Base-by-base conservation (phyloP, 2,329 filamentous ascomycete genomes). In the Aspergillus eucalypticola region DNA sequence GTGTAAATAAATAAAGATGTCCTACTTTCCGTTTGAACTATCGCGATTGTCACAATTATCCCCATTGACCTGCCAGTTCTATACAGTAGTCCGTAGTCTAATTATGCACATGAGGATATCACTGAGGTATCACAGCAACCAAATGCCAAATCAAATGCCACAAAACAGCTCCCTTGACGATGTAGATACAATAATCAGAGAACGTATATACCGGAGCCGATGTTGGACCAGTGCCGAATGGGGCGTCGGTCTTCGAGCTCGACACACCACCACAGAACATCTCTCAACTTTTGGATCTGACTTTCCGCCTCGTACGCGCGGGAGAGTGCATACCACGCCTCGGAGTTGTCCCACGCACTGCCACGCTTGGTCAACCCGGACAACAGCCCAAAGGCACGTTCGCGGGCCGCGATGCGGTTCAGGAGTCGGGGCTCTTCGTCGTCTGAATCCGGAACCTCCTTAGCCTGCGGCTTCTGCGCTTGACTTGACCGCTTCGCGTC, bases 181-280 rank as follows among this genome's bases (percentile, higher is more conserved):
- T 17, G 10, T 55, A 55, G 6, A 46, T 46, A 55, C 39, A 55
- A 55, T 27, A 27, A 29, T 75, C 66, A 87, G 64, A 88, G 76
- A 50, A 90, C 84, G 76, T 90, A 91, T 19, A 89, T 84, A 19
- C 87, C 86, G 53, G 82, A 82, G 3, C 85, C 88, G 27, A 92
- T 83, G 66, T 84, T 88, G 29, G 82, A 84, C 95, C 94, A 98
- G 60, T 86, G 84, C 59, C 95, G 86, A 51, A 96, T 84, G 0
- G 89, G 91, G 65, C 86, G 87, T 7, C 86, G 87, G 73, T 99
- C 94, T 73, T 98, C 95, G 29, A 99, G 82, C 76, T 97, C 92
- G 11, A 99, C 90, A 69, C 93, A 96, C 92, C 94, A 98, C 95
- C 95, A 98, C 6, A 98, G 83, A 49, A 93, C 92, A 67, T 95